A percentile compares a stretch with the other conserved stretches of the same genome.
Conservation (phyloP, 2,329 filamentous ascomycete species). For the Neophaeococcomyces aloes region DNA sequence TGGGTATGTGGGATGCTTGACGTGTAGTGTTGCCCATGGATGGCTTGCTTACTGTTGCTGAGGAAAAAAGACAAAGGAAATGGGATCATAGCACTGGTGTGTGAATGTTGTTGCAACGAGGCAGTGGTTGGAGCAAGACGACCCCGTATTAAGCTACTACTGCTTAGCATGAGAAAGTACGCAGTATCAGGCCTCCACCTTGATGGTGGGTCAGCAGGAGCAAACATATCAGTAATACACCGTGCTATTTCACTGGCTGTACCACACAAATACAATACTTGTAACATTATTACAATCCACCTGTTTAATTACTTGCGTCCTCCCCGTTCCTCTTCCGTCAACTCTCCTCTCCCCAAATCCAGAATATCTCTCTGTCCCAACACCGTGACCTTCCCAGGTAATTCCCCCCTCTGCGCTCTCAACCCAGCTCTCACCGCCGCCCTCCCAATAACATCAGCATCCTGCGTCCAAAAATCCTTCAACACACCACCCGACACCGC, state of each 20-base stretch:
- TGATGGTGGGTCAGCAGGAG: too few species aligned
- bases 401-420: conserved; percentile 32
- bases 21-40: conserved; percentile 1
- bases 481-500: conserved; percentile 40
- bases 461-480: conserved; percentile 61
- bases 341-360: conserved; percentile 22
- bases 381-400: conserved; percentile 33
- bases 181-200: too few species aligned
- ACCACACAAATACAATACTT: neutral
- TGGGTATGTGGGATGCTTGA: too few species aligned
- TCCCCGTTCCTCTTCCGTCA: conserved; percentile 13
- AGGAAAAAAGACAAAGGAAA: too few species aligned
- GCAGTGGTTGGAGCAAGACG: too few species aligned
- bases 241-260: too few species aligned
- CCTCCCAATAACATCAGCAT: conserved; percentile 57
- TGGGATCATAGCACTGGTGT: too few species aligned
- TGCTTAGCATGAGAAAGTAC: too few species aligned
- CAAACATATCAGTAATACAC: too few species aligned
- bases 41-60: too few species aligned
- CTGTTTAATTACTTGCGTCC: neutral
- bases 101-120: too few species aligned
- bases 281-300: neutral
- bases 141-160: too few species aligned
- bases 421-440: conserved; percentile 29
- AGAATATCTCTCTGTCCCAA: conserved; percentile 31